Evolutionary conservation across 2,329 filamentous ascomycete species (phyloP).

Genomic region (Xylariaceae sp.): DNA sequence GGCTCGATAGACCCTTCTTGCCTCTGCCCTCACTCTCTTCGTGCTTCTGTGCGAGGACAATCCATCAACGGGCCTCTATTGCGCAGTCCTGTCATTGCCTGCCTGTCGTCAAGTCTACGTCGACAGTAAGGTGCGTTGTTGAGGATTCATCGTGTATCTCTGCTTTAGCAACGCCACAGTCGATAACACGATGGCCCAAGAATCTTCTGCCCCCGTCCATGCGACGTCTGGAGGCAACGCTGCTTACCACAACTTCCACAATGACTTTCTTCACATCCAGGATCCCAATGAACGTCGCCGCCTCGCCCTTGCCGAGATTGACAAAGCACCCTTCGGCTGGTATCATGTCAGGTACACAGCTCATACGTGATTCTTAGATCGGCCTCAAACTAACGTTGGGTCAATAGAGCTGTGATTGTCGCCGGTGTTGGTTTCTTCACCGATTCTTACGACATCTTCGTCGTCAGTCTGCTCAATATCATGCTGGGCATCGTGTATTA

Average conservation of each 20-base stretch:
- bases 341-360: constrained; percentile 62
- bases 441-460: constrained; percentile 82
- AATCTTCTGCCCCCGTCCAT: constrained; percentile 8
- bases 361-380: neutral
- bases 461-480: constrained; percentile 67
- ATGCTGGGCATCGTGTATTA: constrained; percentile 82
- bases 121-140: neutral
- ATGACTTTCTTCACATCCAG: constrained; percentile 62
- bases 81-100: neutral
- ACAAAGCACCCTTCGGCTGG: constrained; percentile 80
- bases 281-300: constrained; percentile 78
- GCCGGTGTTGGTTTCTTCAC: constrained; percentile 88
- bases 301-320: constrained; percentile 76
- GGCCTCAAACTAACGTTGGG: no score
- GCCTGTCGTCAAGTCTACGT: neutral
- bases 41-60: neutral
- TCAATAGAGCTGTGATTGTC: constrained; percentile 62
- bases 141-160: no score
- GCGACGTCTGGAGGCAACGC: constrained; percentile 64
- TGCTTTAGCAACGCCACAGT: no score
- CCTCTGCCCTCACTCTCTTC: neutral
- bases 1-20: constrained; percentile 6
- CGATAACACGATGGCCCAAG: no score
- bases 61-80: neutral
- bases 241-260: constrained; percentile 76